Base-by-base conservation (phyloP, 2,329 filamentous ascomycete species). In the Xenoacremonium recifei region DNA sequence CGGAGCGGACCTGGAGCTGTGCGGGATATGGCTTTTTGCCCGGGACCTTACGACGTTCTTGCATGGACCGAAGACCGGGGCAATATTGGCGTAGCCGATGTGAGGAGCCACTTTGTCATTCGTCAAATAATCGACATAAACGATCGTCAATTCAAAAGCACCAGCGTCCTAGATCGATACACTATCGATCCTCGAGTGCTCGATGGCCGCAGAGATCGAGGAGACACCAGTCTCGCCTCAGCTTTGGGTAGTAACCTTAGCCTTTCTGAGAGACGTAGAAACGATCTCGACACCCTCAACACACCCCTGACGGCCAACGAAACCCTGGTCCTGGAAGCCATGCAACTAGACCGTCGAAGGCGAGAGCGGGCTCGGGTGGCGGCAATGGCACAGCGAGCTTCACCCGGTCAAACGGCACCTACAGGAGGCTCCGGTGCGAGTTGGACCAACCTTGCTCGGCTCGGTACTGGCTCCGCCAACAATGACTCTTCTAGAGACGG, bases 61-160 rank as follows among this genome's bases (percentile, higher is more conserved):
- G 87, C 95, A 6, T 97, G 93, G 91, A 88, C 90, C 7, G 93
- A 99, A 65, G 88, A 96, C 56, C 84, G 87, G 49, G 87, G 85
- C 4, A 76, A 82, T 42, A 73, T 91, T 13, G 88, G 86, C 27
- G 73, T 92, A 29, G 85, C 85, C 5, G 88, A 93, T 63, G 68
- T 88, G 37, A 77, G 87, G 21, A 78, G 73, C 52, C 79, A 83
- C 17, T 82, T 89, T 48, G 71, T 76, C 35, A 75, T 80, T 38
- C 80, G 84, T 34, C 88, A 93, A 60, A 76, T 86, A 21, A 71
- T 93, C 21, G 69, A 77, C 20, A 72, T 92, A 31, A 77, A 83
- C 51, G 73, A 79, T 39, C 73, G 77, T 19, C 73, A 73, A 4
- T 76, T 82, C 37, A 72, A 80, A 40, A 76, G 76, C 44, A 60